A percentile compares a stretch with the other conserved stretches of the same genome.
Conservation (phyloP, 2,329 filamentous ascomycete genomes). For the Davidsoniella virescens region DNA sequence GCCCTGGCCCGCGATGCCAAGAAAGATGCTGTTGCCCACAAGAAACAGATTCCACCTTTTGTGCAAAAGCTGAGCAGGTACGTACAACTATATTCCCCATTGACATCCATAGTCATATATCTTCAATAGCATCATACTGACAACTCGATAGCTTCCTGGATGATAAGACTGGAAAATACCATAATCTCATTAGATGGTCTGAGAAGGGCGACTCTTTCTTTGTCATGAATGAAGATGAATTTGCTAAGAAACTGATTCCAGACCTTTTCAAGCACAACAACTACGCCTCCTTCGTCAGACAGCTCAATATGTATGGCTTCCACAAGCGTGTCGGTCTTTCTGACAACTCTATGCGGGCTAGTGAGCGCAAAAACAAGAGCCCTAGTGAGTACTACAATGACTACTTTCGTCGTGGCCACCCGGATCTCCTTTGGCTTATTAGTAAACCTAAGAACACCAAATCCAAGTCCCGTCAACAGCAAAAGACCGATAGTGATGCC, state of each 20-base stretch:
- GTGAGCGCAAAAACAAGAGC: slow-evolving; percentile 92
- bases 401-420: slow-evolving; percentile 85
- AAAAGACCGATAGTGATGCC: slow-evolving; percentile 52
- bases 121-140: slow-evolving; percentile 15
- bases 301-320: slow-evolving; percentile 95
- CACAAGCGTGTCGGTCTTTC: slow-evolving; percentile 89
- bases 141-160: slow-evolving; percentile 65
- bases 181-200: slow-evolving; percentile 91
- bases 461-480: slow-evolving; percentile 42
- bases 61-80: slow-evolving; percentile 96
- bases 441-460: slow-evolving; percentile 77
- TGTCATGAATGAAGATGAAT: slow-evolving; percentile 92
- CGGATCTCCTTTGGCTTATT: slow-evolving; percentile 87
- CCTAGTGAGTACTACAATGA: slow-evolving; percentile 97
- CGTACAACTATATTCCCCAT: slow-evolving; percentile 18
- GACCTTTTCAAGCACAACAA: slow-evolving; percentile 99
- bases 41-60: slow-evolving; percentile 94
- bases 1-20: slow-evolving; percentile 67
- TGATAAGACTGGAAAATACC: slow-evolving; percentile 59
- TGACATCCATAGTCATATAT: neutral
- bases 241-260: slow-evolving; percentile 89
- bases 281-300: slow-evolving; percentile 88
- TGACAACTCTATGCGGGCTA: slow-evolving; percentile 94
- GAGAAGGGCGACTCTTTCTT: slow-evolving; percentile 94
- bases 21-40: slow-evolving; percentile 71